Evolutionary conservation across 148 eudicot species (phyloP).

Genomic region (Camellia sinensis): DNA sequence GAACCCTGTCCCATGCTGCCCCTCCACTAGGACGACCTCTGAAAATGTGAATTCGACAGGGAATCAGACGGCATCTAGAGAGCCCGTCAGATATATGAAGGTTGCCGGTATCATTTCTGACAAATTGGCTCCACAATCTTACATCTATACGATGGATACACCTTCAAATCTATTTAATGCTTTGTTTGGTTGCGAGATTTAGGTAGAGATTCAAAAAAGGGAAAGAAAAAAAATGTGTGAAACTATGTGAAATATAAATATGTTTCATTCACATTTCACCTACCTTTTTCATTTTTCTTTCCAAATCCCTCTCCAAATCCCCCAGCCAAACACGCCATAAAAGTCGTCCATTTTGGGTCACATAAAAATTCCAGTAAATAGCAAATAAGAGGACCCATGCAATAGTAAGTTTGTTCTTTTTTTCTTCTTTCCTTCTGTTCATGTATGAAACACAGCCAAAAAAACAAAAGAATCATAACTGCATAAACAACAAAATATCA

Average conservation of each 20-base stretch:
- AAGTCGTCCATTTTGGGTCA: too few relatives aligned
- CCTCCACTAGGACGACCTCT: constrained; percentile 5
- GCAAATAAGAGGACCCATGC: not conserved
- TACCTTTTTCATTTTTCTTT: too few relatives aligned
- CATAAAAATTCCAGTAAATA: not conserved
- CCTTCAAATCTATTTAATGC: not conserved
- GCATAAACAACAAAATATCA: too few relatives aligned
- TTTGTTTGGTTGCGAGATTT: too few relatives aligned
- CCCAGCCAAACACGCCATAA: too few relatives aligned
- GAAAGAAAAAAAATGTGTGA: too few relatives aligned
- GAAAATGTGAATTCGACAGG: not conserved
- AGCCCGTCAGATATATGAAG: not conserved
- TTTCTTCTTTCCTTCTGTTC: not conserved
- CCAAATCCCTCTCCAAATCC: too few relatives aligned
- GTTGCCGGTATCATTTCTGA: constrained; percentile 2
- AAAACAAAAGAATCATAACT: not conserved
- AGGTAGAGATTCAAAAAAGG: too few relatives aligned
- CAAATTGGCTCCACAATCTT: not conserved
- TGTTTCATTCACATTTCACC: too few relatives aligned
- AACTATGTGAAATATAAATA: too few relatives aligned
- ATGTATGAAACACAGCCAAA: not conserved
- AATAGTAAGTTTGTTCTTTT: not conserved
- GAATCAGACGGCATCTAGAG: not conserved
- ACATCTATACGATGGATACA: not conserved
- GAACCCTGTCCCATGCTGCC: not conserved